Percentiles rank a stretch among this genome's conserved stretches.
Conservation (phyloP, 495 filamentous ascomycete species). For the Collariella sp. region DNA sequence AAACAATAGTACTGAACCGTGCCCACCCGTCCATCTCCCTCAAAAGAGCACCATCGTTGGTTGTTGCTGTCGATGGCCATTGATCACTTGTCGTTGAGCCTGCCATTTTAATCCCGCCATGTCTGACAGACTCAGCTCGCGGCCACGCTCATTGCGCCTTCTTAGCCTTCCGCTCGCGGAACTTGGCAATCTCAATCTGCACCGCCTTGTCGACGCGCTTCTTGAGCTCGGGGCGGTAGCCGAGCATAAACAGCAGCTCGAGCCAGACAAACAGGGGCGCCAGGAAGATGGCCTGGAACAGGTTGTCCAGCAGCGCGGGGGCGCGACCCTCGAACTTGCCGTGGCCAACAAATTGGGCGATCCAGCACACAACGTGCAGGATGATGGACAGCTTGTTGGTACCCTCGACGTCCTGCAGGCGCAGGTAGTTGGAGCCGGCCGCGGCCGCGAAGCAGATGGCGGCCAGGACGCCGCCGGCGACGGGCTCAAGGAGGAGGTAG, state of each 20-base stretch:
- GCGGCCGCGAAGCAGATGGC: constrained; percentile 65
- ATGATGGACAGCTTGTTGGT: constrained; percentile 64
- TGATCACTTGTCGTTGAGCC: too few species aligned
- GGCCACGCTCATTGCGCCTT: constrained; percentile 15
- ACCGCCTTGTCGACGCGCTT: constrained; percentile 68
- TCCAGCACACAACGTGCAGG: constrained; percentile 67
- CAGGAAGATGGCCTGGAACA: constrained; percentile 84
- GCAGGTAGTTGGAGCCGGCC: constrained; percentile 66
- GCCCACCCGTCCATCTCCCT: too few species aligned
- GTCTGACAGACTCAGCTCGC: too few species aligned
- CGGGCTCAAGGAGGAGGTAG: constrained; percentile 89
- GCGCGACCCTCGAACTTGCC: constrained; percentile 82
- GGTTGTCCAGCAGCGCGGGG: constrained; percentile 81
- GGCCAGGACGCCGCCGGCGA: constrained; percentile 68
- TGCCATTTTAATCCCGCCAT: too few species aligned
- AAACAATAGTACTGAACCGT: too few species aligned
- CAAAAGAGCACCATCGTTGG: too few species aligned
- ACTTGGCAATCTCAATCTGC: constrained; percentile 56
- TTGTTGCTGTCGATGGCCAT: too few species aligned
- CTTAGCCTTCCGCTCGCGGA: constrained; percentile 35
- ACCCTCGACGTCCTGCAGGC: constrained; percentile 51
- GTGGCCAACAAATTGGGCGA: constrained; percentile 85
- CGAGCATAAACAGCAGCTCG: constrained; percentile 82
- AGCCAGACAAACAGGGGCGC: constrained; percentile 99
- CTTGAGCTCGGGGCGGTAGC: constrained; percentile 83